Evolutionary conservation across 768 basidiomycete genomes (phyloP).

Genomic region (Rhodotorula paludigena): DNA sequence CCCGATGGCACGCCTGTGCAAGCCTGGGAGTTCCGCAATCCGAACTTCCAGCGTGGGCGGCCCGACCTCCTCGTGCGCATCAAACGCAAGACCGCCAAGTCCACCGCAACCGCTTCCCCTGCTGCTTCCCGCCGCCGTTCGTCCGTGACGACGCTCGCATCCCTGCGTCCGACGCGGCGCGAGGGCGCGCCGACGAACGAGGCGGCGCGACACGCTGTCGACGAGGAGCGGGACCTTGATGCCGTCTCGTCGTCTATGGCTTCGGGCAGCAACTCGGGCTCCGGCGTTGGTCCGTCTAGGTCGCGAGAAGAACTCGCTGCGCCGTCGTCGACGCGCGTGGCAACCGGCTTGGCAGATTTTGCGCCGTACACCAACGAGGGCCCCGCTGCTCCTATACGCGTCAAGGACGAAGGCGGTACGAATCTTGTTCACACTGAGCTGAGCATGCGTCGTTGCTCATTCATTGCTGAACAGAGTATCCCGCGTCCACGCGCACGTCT

Average conservation of each 20-base stretch:
- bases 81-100: constrained; percentile 43
- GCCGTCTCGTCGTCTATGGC: background rate
- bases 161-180: background rate
- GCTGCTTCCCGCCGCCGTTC: background rate
- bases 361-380: background rate
- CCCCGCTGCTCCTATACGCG: background rate
- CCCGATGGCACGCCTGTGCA: constrained; percentile 11
- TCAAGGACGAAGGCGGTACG: background rate
- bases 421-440: background rate
- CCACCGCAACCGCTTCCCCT: background rate
- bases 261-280: accelerated
- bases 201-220: constrained; percentile 3
- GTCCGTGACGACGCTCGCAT: background rate
- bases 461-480: background rate
- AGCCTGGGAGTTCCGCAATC: constrained; percentile 51
- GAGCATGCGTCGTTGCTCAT: background rate
- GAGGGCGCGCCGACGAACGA: constrained; percentile 5
- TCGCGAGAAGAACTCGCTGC: background rate
- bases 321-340: background rate
- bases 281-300: background rate
- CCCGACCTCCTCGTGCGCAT: constrained; percentile 59
- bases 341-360: constrained; percentile 12
- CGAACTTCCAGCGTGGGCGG: constrained; percentile 56
- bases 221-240: constrained; percentile 7
- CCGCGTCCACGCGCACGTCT: background rate